Percentiles rank a stretch among this genome's conserved stretches.
These are phyloP conservation scores for Aspergillus nanangensis DNA, from an alignment of 495 filamentous ascomycete species.

Conservation along the genomic window DNA sequence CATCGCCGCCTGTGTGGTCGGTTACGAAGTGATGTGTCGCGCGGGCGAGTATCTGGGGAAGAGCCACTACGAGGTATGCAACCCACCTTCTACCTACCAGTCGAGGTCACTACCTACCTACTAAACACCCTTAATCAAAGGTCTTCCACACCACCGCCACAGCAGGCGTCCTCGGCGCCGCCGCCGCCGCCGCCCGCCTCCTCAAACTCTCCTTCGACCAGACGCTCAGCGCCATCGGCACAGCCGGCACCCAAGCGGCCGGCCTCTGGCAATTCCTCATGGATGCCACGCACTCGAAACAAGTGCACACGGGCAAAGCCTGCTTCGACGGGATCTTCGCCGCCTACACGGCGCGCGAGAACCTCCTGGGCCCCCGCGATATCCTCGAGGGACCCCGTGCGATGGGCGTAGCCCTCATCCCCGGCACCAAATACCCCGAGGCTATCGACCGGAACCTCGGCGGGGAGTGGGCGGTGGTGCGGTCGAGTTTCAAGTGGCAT, in stretches of 20 bases:
- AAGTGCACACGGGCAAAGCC: slow-evolving; percentile 33
- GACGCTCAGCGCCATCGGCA: slow-evolving; percentile 28
- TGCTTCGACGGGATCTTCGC: slow-evolving; percentile 35
- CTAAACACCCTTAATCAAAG: slow-evolving; percentile 11
- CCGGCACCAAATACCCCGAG: slow-evolving; percentile 19
- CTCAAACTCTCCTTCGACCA: slow-evolving; percentile 18
- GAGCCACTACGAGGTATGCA: slow-evolving; percentile 30
- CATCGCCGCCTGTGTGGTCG: slow-evolving; percentile 31
- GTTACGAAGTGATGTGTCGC: slow-evolving; percentile 32
- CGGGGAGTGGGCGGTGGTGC: slow-evolving; percentile 18
- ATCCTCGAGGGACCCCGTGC: slow-evolving; percentile 31
- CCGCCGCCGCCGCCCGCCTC: slow-evolving; percentile 24
- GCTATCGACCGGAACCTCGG: slow-evolving; percentile 28
- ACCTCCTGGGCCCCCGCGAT: slow-evolving; percentile 27
- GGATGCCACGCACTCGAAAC: slow-evolving; percentile 33
- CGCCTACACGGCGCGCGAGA: slow-evolving; percentile 24
- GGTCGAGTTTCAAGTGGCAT: slow-evolving; percentile 36
- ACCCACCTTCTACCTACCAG: not conserved
- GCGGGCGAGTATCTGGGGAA: slow-evolving; percentile 29
- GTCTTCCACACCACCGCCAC: slow-evolving; percentile 32
- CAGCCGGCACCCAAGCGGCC: slow-evolving; percentile 33
- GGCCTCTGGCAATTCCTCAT: slow-evolving; percentile 35
- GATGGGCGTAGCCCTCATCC: slow-evolving; percentile 27
- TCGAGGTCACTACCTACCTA: too few relatives aligned
- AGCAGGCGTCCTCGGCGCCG: slow-evolving; percentile 28